Percentiles rank a stretch among this genome's conserved stretches.
phyloP scores from a whole-genome alignment of 352 stramenopile genomes.

The Pythium monospermum region DNA sequence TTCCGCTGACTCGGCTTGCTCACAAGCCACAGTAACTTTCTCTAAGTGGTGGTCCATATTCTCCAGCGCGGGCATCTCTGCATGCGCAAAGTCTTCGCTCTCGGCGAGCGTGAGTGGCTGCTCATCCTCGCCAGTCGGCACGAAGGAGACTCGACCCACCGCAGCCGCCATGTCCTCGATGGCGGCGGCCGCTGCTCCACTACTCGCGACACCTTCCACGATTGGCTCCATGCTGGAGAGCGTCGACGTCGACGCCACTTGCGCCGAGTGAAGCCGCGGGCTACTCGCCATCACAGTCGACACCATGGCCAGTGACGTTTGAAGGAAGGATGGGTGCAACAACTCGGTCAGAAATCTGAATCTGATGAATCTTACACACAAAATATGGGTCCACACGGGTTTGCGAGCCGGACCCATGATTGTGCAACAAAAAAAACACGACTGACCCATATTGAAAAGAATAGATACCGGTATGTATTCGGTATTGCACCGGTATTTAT shows the following conservation, averaged over 20 bases:
- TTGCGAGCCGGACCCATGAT: too few species aligned
- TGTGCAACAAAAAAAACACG: too few species aligned
- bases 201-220: neutral
- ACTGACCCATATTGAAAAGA: too few species aligned
- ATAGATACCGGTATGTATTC: too few species aligned
- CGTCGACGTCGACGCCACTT: too few species aligned
- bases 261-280: too few species aligned
- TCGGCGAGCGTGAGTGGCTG: constrained; percentile 45
- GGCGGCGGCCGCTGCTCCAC: too few species aligned
- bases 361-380: neutral
- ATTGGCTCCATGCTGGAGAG: neutral
- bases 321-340: neutral
- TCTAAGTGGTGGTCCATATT: neutral
- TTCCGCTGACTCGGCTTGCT: constrained; percentile 8
- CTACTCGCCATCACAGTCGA: neutral
- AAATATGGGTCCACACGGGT: too few species aligned
- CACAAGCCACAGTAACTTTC: neutral
- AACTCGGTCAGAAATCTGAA: neutral
- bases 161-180: neutral
- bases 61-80: constrained; percentile 28
- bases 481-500: too few species aligned
- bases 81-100: constrained; percentile 59
- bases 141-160: neutral
- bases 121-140: neutral
- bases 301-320: neutral